Evolutionary conservation across 169 alveolate species (phyloP), one percentile per base, ranked within the genome.

Genomic region (Eimeria acervulina): DNA sequence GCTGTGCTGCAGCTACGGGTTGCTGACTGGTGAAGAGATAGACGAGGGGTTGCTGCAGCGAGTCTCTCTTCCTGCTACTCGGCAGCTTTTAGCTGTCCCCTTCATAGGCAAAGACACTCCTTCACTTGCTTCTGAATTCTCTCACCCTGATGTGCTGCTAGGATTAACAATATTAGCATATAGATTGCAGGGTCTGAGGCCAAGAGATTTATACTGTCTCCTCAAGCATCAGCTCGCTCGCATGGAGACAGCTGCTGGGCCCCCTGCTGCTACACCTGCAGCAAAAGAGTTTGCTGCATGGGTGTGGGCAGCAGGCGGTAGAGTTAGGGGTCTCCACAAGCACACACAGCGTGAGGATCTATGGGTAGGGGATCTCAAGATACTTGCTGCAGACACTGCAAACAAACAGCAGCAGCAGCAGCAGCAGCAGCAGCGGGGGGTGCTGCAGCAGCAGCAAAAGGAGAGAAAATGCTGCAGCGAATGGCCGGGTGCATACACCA

Each of bases 61-160:
- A 90, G 66, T 72, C 33, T 59, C 76, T 28, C 93, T 96, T 95
- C 97, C 98, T 15, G 96, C 93, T 15, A 96, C 98, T n/a, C 97
- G 99, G 68, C 97, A 97, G 80, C 97, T 98, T 96, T 96, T 98
- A 78, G 98, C 99, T 1, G 98, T 98, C 42, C 99, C 99, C 28
- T 98, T 98, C 90, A 98, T 98, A 51, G 99, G 99, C 15, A 98
- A 98, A 90, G 99, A 98, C 96, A 97, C 99, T 38, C 99, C 99
- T 3, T 97, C 99, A 52, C 95, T 84, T 28, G 98, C 98, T 95
- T 98, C 99, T 28, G 99, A 98, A 92, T 98, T 98, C 97, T 98
- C 99, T 21, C 99, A 98, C 87, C 99, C 99, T 0, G 99, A 98
- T 95, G 98, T 98, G 17, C 98, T 98, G 28, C 98, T 98, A 63